A percentile compares a stretch with the other conserved stretches of the same genome.
phyloP scores from a whole-genome alignment of 139 green algal species.

The Ostreobium quekettii region DNA sequence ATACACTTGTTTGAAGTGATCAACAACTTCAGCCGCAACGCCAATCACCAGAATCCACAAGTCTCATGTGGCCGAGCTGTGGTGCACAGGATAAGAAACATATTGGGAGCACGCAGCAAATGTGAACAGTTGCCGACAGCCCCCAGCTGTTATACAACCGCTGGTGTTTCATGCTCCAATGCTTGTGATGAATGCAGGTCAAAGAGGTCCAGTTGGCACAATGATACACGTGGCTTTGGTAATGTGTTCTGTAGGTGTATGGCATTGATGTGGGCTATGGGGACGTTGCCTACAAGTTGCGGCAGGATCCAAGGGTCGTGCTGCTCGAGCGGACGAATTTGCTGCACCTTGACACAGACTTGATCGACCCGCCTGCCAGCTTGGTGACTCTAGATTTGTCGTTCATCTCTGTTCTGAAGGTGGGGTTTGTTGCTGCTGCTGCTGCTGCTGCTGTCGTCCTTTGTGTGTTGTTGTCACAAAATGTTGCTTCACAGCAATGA shows the following conservation, averaged over 20 bases:
- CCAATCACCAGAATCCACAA: no score
- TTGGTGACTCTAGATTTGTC: conserved; percentile 89
- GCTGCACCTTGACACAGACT: conserved; percentile 50
- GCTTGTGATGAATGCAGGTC: no score
- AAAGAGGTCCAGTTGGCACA: neutral
- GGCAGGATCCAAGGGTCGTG: conserved; percentile 61
- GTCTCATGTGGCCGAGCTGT: no score
- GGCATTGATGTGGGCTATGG: conserved; percentile 94
- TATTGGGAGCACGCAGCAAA: no score
- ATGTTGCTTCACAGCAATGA: neutral
- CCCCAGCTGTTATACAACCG: no score
- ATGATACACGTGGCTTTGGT: neutral
- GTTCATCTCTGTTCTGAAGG: conserved; percentile 92
- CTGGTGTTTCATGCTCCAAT: no score
- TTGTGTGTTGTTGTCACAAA: neutral
- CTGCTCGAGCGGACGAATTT: conserved; percentile 94
- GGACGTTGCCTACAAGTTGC: conserved; percentile 80
- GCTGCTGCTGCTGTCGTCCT: conserved; percentile 19
- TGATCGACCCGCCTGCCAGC: conserved; percentile 37
- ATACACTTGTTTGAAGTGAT: no score
- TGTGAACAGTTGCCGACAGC: no score
- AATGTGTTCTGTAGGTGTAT: conserved; percentile 54
- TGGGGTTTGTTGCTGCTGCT: conserved; percentile 25
- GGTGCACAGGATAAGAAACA: no score
- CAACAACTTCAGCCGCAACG: no score